phyloP scores from a whole-genome alignment of 1,139 yeast genomes.

The Kodamaea sp. region DNA sequence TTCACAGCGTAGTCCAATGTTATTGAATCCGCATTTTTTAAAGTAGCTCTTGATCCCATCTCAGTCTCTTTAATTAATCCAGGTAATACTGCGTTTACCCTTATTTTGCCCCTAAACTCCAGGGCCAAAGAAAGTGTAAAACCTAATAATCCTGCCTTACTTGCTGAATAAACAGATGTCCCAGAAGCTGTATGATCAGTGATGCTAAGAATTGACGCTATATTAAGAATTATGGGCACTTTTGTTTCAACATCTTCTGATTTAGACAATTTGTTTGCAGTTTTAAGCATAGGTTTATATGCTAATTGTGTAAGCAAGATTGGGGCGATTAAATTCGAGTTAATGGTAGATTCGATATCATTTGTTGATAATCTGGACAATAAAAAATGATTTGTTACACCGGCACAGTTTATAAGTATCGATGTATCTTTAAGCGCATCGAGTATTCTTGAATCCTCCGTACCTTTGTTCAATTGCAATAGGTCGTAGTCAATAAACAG shows the following conservation, averaged over 20 bases:
- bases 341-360: conserved; percentile 48
- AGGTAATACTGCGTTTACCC: conserved; percentile 69
- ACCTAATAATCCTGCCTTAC: conserved; percentile 74
- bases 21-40: conserved; percentile 17
- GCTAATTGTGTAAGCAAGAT: conserved; percentile 51
- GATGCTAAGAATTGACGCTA: conserved; percentile 67
- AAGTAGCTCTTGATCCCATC: conserved; percentile 49
- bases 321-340: conserved; percentile 63
- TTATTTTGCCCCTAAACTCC: conserved; percentile 52
- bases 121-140: conserved; percentile 60
- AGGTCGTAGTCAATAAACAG: conserved; percentile 52
- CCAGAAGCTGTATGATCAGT: conserved; percentile 49
- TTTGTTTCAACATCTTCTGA: not conserved
- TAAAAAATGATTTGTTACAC: conserved; percentile 62
- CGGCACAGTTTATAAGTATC: conserved; percentile 77
- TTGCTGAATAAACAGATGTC: conserved; percentile 71
- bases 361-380: conserved; percentile 42
- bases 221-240: conserved; percentile 47
- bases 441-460: conserved; percentile 10
- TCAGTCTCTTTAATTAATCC: conserved; percentile 72
- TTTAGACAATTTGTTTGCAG: conserved; percentile 9
- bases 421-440: conserved; percentile 27
- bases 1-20: conserved; percentile 24
- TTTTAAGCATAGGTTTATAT: conserved; percentile 46
- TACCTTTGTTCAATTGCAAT: conserved; percentile 1